Conservation (phyloP, 768 basidiomycete genomes). For the Ramaria sp. region DNA sequence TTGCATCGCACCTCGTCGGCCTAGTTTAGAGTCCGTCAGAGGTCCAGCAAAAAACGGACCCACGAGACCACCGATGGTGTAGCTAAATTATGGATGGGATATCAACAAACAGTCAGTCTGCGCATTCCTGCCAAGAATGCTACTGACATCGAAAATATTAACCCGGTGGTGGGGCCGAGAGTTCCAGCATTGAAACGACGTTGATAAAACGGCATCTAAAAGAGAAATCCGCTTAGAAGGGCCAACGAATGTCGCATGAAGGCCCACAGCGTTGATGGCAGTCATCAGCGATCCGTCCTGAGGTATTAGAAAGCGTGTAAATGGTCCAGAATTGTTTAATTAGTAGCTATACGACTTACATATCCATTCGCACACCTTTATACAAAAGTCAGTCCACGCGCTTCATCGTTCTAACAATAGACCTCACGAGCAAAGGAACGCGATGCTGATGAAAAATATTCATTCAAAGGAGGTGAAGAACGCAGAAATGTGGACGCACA, state of each 20-base stretch:
- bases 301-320: neutral
- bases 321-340: no score
- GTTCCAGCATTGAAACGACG: conserved; percentile 14
- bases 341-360: neutral
- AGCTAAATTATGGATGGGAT: conserved; percentile 2
- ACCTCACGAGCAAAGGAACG: conserved; percentile 17
- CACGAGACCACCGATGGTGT: conserved; percentile 19
- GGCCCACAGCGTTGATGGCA: conserved; percentile 11
- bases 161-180: conserved; percentile 14
- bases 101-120: neutral
- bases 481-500: conserved; percentile 10
- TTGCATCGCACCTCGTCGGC: conserved; percentile 22
- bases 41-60: conserved; percentile 21
- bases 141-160: conserved; percentile 19
- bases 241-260: neutral
- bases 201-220: conserved; percentile 17
- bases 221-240: neutral
- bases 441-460: neutral
- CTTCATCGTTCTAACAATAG: neutral
- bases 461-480: neutral
- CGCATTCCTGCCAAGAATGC: neutral
- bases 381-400: neutral
- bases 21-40: conserved; percentile 19
- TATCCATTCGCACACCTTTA: conserved; percentile 18
- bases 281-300: conserved; percentile 16